These are phyloP conservation scores for Podaxis carcinomalis DNA, from an alignment of 768 basidiomycete genomes.

Conservation along the genomic window DNA sequence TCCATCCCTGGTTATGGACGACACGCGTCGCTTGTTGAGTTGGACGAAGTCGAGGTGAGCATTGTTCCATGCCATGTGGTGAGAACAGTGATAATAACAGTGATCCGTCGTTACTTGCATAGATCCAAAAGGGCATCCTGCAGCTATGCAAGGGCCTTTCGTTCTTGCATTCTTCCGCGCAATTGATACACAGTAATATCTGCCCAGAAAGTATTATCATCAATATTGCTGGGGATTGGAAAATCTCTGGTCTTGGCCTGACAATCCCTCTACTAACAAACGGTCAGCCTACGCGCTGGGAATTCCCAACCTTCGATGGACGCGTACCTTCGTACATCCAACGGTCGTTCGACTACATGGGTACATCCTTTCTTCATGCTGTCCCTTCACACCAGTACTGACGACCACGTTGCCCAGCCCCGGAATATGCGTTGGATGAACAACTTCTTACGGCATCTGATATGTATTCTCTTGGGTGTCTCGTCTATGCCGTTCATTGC, in stretches of 20 bases:
- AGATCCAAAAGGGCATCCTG: constrained; percentile 96
- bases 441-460: constrained; percentile 83
- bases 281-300: constrained; percentile 78
- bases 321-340: constrained; percentile 78
- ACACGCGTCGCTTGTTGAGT: constrained; percentile 59
- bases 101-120: background rate
- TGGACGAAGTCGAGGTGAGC: constrained; percentile 91
- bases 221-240: constrained; percentile 96
- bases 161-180: constrained; percentile 91
- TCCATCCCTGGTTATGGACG: constrained; percentile 66
- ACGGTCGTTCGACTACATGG: constrained; percentile 93
- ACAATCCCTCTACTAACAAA: constrained; percentile 74
- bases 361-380: constrained; percentile 33
- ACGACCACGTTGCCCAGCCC: constrained; percentile 45
- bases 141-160: constrained; percentile 88
- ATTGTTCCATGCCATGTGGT: background rate
- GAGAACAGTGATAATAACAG: constrained; percentile 1
- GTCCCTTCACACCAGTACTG: background rate
- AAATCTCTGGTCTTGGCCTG: constrained; percentile 84
- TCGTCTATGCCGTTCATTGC: constrained; percentile 89
- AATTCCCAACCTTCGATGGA: constrained; percentile 85
- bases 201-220: constrained; percentile 85
- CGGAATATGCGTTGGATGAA: constrained; percentile 93
- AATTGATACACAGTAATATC: constrained; percentile 88
- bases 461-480: constrained; percentile 88